A percentile compares a stretch with the other conserved stretches of the same genome.
These are phyloP conservation scores for Trifolium repens DNA, from an alignment of 306 rosid species.

Conservation along the genomic window DNA sequence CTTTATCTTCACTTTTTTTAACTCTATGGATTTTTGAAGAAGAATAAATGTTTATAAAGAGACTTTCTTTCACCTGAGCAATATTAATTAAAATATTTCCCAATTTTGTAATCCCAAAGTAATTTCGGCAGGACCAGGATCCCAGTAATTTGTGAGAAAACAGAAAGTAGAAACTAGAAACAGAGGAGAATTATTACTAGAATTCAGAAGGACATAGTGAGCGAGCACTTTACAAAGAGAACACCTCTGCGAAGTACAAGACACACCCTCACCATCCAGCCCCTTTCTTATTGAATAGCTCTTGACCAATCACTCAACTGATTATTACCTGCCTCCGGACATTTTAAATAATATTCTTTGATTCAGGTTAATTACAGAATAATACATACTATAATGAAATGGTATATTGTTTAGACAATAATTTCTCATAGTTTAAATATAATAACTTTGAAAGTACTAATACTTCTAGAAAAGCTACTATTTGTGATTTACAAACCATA, in stretches of 20 bases:
- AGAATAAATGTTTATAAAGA: constrained; percentile 1
- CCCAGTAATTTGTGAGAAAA: background rate
- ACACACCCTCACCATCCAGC: background rate
- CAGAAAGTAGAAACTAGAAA: background rate
- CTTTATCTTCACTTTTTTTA: constrained; percentile 33
- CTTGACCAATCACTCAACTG: background rate
- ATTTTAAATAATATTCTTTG: background rate
- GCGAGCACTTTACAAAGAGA: background rate
- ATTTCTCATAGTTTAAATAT: constrained; percentile 17
- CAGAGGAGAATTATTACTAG: background rate
- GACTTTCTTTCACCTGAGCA: background rate
- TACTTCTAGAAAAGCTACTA: background rate
- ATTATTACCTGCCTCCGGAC: background rate
- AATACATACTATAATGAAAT: constrained; percentile 9
- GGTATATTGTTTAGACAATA: background rate
- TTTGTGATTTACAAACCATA: constrained; percentile 20
- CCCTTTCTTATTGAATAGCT: constrained; percentile 5
- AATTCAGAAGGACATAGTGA: constrained; percentile 12
- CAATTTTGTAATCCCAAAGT: constrained; percentile 22
- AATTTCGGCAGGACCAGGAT: constrained; percentile 15
- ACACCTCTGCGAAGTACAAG: background rate
- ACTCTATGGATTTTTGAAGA: constrained; percentile 9
- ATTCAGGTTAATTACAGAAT: background rate
- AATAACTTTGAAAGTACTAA: constrained; percentile 11
- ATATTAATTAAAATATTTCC: constrained; percentile 21